phyloP scores from a whole-genome alignment of 139 green algal species.

The Volvox reticuliferus region DNA sequence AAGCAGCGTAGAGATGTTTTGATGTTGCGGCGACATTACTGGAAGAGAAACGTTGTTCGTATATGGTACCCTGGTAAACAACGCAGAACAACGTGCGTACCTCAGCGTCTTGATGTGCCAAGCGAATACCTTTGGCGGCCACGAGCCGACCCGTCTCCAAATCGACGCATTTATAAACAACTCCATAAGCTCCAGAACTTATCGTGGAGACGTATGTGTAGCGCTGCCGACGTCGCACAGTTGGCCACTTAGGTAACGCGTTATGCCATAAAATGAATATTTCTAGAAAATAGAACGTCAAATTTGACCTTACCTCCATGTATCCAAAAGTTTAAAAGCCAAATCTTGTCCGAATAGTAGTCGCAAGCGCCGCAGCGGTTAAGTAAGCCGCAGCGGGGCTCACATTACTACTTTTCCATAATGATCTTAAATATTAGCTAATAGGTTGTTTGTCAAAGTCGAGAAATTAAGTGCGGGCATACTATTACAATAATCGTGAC shows the following conservation, averaged over 20 bases:
- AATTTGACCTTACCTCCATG: not conserved
- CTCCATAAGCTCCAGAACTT: constrained; percentile 14
- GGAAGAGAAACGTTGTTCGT: not conserved
- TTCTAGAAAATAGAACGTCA: not conserved
- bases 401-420: too few relatives aligned
- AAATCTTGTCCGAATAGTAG: too few relatives aligned
- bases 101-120: not conserved
- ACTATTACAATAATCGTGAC: too few relatives aligned
- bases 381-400: too few relatives aligned
- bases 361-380: too few relatives aligned
- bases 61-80: not conserved
- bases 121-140: constrained; percentile 9
- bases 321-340: not conserved
- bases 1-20: not conserved
- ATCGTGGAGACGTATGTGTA: constrained; percentile 13
- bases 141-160: not conserved
- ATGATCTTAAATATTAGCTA: too few relatives aligned
- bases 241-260: too few relatives aligned
- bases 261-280: not conserved
- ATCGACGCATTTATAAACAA: constrained; percentile 18
- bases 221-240: not conserved
- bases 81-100: too few relatives aligned
- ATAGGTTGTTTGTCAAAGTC: too few relatives aligned
- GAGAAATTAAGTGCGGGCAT: too few relatives aligned
- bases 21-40: not conserved